These are phyloP conservation scores for Marasmius oreades DNA, from an alignment of 1,284 basidiomycete genomes.

Conservation along the genomic window DNA sequence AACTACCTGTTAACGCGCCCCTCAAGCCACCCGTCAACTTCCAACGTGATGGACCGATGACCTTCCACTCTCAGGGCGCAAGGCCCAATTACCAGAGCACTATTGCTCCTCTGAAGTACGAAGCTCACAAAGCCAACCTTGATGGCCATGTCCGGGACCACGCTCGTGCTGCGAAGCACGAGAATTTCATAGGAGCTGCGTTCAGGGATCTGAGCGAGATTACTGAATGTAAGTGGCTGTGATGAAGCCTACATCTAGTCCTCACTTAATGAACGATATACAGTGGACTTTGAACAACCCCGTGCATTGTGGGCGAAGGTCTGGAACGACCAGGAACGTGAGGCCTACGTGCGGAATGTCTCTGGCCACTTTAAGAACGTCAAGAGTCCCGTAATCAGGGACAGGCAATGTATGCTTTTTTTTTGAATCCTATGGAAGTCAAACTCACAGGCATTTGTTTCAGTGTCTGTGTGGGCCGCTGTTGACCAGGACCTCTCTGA, in stretches of 20 bases:
- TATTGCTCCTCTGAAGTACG: constrained; percentile 59
- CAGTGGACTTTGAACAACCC: constrained; percentile 91
- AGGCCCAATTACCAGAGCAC: constrained; percentile 86
- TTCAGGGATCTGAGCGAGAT: constrained; percentile 74
- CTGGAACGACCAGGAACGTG: constrained; percentile 64
- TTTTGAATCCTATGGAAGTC: neutral
- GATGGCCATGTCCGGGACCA: constrained; percentile 35
- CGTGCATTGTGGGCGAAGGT: constrained; percentile 78
- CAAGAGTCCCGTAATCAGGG: constrained; percentile 64
- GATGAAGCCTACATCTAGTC: neutral
- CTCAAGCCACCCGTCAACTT: constrained; percentile 77
- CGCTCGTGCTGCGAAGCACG: constrained; percentile 53
- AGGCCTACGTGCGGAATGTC: constrained; percentile 76
- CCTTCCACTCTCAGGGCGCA: constrained; percentile 75
- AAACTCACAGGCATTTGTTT: constrained; percentile 4
- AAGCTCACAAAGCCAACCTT: constrained; percentile 32
- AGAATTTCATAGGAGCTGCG: constrained; percentile 72
- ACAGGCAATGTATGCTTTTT: constrained; percentile 58
- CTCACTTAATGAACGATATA: constrained; percentile 5
- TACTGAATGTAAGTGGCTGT: constrained; percentile 59
- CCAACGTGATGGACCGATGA: constrained; percentile 74
- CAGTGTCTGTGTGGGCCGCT: constrained; percentile 79
- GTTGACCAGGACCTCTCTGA: constrained; percentile 72
- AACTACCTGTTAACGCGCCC: constrained; percentile 88
- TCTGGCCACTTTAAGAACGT: constrained; percentile 68